Conservation (phyloP, 805 yeast species). For the Candida xyloterini region DNA sequence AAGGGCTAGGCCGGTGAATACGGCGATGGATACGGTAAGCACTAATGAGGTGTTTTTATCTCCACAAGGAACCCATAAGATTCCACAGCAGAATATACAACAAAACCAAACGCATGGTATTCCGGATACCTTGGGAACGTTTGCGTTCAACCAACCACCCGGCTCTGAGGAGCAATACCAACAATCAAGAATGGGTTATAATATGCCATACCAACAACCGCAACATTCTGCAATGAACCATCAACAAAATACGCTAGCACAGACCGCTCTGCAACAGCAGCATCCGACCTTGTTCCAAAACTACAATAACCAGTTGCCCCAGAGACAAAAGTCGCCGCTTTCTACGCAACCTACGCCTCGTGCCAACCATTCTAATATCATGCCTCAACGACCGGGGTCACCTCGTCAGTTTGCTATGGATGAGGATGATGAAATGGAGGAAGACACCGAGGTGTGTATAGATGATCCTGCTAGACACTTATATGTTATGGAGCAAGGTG, state of each 20-base stretch:
- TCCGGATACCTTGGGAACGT: slow-evolving; percentile 17
- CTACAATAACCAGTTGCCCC: slow-evolving; percentile 13
- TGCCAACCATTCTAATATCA: slow-evolving; percentile 6
- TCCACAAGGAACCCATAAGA: slow-evolving; percentile 24
- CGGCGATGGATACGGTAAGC: slow-evolving; percentile 77
- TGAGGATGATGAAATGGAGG: slow-evolving; percentile 29
- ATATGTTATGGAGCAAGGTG: slow-evolving; percentile 88
- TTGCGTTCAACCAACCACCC: slow-evolving; percentile 21
- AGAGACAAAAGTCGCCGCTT: slow-evolving; percentile 20
- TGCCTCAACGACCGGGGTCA: slow-evolving; percentile 15
- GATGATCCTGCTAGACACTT: slow-evolving; percentile 96
- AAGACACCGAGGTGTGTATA: slow-evolving; percentile 57
- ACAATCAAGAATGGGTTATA: slow-evolving; percentile 12
- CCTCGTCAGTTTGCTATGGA: slow-evolving; percentile 36
- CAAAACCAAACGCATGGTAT: slow-evolving; percentile 10
- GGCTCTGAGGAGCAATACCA: slow-evolving; percentile 9
- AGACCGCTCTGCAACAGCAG: slow-evolving; percentile 15
- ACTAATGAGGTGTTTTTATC: slow-evolving; percentile 86
- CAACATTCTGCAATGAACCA: slow-evolving; percentile 6
- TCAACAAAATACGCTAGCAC: slow-evolving; percentile 7
- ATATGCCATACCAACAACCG: slow-evolving; percentile 11
- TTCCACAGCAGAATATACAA: slow-evolving; percentile 4
- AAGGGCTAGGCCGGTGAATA: slow-evolving; percentile 49
- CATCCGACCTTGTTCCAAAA: slow-evolving; percentile 19
- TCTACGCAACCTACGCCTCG: slow-evolving; percentile 18